Evolutionary conservation across 164 flowering plant genomes (phyloP).

Genomic region (Chimonanthus salicifolius): DNA sequence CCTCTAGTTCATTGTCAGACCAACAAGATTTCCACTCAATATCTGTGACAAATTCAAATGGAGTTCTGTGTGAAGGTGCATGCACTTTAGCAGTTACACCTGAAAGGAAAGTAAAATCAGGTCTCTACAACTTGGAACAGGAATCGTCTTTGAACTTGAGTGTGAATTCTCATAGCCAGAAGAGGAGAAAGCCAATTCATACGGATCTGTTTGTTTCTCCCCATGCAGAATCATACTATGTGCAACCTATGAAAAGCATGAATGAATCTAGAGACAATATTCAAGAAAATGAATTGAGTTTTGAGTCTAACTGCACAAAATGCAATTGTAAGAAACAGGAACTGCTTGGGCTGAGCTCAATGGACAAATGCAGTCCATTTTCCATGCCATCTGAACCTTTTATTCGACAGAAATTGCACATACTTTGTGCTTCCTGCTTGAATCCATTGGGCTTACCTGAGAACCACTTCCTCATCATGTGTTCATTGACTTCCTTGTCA

Average conservation of each 20-base stretch:
- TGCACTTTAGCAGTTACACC: conserved; percentile 41
- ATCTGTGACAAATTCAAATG: conserved; percentile 16
- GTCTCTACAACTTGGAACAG: conserved; percentile 27
- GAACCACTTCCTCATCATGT: conserved; percentile 40
- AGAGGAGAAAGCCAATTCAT: conserved; percentile 42
- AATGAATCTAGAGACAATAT: conserved; percentile 11
- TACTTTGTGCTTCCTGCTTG: conserved; percentile 64
- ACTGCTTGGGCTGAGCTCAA: conserved; percentile 7
- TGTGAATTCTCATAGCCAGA: conserved; percentile 64
- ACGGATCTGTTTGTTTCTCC: conserved; percentile 17
- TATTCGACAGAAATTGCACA: conserved; percentile 35
- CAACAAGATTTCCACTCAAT: conserved; percentile 22
- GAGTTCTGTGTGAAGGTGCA: conserved; percentile 18
- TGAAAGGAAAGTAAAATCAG: conserved; percentile 20
- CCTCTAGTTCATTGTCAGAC: conserved; percentile 30
- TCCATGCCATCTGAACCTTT: conserved; percentile 19
- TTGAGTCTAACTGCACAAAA: conserved; percentile 15
- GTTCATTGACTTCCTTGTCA: conserved; percentile 46
- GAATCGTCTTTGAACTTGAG: conserved; percentile 54
- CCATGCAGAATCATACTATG: conserved; percentile 19
- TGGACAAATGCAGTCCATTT: conserved; percentile 9
- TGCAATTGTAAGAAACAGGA: conserved; percentile 14
- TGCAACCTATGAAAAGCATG: conserved; percentile 14
- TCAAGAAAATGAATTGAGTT: conserved; percentile 25
- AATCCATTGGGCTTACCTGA: conserved; percentile 64